Percentiles rank a stretch among this genome's conserved stretches.
Conservation (phyloP, 164 flowering plant species). For the Saururus chinensis region DNA sequence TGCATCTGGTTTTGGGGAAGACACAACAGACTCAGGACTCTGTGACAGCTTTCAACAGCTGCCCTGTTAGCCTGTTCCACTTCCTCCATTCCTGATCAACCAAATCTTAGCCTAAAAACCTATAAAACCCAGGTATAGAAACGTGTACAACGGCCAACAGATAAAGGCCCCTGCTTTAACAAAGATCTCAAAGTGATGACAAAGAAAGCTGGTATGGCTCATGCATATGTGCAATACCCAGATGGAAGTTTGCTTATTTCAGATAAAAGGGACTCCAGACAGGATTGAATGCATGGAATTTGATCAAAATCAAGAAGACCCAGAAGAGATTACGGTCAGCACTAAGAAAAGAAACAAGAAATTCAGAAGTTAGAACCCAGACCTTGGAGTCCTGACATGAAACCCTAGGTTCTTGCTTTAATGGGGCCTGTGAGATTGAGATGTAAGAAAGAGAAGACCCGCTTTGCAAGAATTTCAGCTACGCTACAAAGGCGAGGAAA, state of each 20-base stretch:
- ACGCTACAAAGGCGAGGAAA: not conserved
- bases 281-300: constrained; percentile 11
- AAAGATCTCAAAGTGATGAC: constrained; percentile 9
- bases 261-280: not conserved
- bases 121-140: constrained; percentile 6
- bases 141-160: constrained; percentile 5
- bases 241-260: not conserved
- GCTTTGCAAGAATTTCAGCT: constrained; percentile 8
- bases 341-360: not conserved
- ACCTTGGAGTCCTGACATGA: constrained; percentile 26
- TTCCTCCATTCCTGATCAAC: constrained; percentile 50
- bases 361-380: constrained; percentile 16
- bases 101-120: constrained; percentile 5
- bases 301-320: constrained; percentile 9
- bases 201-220: not conserved
- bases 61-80: constrained; percentile 75
- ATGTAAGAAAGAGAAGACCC: constrained; percentile 37
- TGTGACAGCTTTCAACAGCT: constrained; percentile 82
- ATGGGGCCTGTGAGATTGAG: constrained; percentile 13
- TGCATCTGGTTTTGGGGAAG: constrained; percentile 54
- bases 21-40: constrained; percentile 48
- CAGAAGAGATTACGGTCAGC: constrained; percentile 8
- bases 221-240: not conserved
- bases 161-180: constrained; percentile 6
- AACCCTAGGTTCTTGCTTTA: constrained; percentile 42